Evolutionary conservation across 73 alveolate species (phyloP).

Genomic region (Blepharisma japonicum): DNA sequence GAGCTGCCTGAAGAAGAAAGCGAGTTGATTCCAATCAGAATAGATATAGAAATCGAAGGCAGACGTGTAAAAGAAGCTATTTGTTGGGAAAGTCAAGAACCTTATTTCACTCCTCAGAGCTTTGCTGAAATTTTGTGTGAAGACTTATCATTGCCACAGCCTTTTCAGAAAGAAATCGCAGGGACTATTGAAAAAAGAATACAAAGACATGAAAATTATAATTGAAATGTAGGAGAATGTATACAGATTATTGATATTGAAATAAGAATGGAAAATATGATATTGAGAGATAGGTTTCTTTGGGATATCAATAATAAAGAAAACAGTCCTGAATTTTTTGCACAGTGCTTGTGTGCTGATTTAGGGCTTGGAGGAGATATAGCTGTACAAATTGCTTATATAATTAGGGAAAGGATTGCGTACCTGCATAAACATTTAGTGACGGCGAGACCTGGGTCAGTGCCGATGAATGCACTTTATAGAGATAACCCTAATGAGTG

Average conservation of each 20-base stretch:
- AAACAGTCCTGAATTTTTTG: conserved; percentile 88
- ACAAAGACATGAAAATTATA: conserved; percentile 56
- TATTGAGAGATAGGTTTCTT: conserved; percentile 78
- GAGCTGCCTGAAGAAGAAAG: conserved; percentile 73
- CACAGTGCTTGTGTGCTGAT: conserved; percentile 77
- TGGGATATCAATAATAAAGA: conserved; percentile 88
- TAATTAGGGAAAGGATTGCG: conserved; percentile 73
- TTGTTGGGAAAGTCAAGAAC: conserved; percentile 84
- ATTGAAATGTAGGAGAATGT: conserved; percentile 73
- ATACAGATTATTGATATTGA: conserved; percentile 70
- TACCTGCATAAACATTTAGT: conserved; percentile 56
- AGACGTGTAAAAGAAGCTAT: conserved; percentile 71
- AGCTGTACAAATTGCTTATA: conserved; percentile 70
- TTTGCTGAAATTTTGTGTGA: conserved; percentile 71
- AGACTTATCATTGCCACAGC: conserved; percentile 64
- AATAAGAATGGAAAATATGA: conserved; percentile 69
- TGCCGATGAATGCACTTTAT: neutral
- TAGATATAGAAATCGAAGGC: conserved; percentile 82
- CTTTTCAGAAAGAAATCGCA: conserved; percentile 71
- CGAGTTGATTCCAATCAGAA: conserved; percentile 73
- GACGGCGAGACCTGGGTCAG: neutral
- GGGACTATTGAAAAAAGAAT: conserved; percentile 71
- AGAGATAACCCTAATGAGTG: conserved; percentile 18
- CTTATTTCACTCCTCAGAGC: conserved; percentile 71
- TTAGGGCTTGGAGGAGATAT: conserved; percentile 86